Percentiles rank a stretch among this genome's conserved stretches.
Evolutionary conservation across 495 filamentous ascomycete species (phyloP).

Genomic region (Penicillium turbatum): DNA sequence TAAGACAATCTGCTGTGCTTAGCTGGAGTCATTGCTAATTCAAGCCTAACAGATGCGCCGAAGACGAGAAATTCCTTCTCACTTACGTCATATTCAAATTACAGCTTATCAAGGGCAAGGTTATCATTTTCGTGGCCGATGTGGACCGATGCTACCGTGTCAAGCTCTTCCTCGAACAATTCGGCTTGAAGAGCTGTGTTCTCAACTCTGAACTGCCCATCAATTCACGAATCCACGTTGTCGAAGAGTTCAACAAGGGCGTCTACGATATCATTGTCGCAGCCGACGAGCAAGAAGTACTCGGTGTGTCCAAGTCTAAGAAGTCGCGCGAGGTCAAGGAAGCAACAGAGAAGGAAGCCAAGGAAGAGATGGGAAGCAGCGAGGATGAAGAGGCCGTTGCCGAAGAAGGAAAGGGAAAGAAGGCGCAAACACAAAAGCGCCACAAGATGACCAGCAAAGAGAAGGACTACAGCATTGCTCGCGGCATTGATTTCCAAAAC

Average conservation of each 20-base stretch:
- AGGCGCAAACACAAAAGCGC: constrained; percentile 49
- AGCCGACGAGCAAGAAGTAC: constrained; percentile 83
- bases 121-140: constrained; percentile 89
- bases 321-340: constrained; percentile 26
- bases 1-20: constrained; percentile 30
- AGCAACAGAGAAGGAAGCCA: constrained; percentile 10
- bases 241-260: constrained; percentile 94
- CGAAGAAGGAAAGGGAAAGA: constrained; percentile 22
- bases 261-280: constrained; percentile 97
- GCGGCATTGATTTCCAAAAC: constrained; percentile 94
- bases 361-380: constrained; percentile 29
- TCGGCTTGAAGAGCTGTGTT: constrained; percentile 88
- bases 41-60: constrained; percentile 59
- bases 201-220: constrained; percentile 93
- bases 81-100: constrained; percentile 93
- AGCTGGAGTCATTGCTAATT: constrained; percentile 7
- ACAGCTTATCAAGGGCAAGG: constrained; percentile 90
- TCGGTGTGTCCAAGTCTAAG: constrained; percentile 53
- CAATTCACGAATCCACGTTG: constrained; percentile 86
- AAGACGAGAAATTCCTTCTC: constrained; percentile 96
- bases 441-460: constrained; percentile 57
- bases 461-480: constrained; percentile 86
- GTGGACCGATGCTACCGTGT: constrained; percentile 91
- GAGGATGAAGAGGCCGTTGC: constrained; percentile 35
- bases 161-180: constrained; percentile 95